phyloP scores from a whole-genome alignment of 1,284 basidiomycete species.

The Pulchroboletus neoregius region DNA sequence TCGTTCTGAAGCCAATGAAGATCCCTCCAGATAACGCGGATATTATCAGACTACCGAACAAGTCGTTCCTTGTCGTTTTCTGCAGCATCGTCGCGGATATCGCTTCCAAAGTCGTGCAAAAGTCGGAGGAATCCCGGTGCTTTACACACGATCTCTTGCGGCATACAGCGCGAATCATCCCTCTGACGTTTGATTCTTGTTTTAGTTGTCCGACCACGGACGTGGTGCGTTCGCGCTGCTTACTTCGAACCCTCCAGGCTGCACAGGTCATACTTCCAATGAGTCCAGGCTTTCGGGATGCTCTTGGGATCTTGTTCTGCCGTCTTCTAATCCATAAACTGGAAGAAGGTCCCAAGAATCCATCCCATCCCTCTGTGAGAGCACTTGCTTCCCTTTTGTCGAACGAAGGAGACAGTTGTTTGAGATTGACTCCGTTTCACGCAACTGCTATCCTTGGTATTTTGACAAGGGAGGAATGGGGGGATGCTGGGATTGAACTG shows the following conservation, averaged over 20 bases:
- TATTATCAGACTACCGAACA: conserved; percentile 37
- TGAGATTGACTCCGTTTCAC: conserved; percentile 29
- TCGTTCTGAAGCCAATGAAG: conserved; percentile 21
- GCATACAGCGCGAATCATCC: conserved; percentile 38
- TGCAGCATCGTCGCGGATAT: conserved; percentile 44
- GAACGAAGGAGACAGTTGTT: conserved; percentile 25
- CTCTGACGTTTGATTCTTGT: conserved; percentile 44
- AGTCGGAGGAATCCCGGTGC: conserved; percentile 41
- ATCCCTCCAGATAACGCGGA: conserved; percentile 29
- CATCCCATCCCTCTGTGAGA: conserved; percentile 16
- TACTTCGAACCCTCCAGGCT: conserved; percentile 39
- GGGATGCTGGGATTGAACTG: conserved; percentile 29
- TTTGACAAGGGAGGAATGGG: conserved; percentile 38
- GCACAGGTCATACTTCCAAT: conserved; percentile 24
- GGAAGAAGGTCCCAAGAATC: conserved; percentile 29
- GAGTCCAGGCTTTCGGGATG: conserved; percentile 20
- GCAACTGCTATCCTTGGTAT: conserved; percentile 32
- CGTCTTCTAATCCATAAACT: conserved; percentile 34
- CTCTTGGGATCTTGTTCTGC: conserved; percentile 29
- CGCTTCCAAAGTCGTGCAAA: conserved; percentile 40
- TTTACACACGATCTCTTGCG: conserved; percentile 47
- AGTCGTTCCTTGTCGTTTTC: conserved; percentile 43
- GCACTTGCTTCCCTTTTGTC: conserved; percentile 25
- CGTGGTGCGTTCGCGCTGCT: conserved; percentile 36
- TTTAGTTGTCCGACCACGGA: conserved; percentile 39